Evolutionary conservation across 352 stramenopile species (phyloP), one percentile per base, ranked within the genome.

Genomic region (Bremia lactucae): DNA sequence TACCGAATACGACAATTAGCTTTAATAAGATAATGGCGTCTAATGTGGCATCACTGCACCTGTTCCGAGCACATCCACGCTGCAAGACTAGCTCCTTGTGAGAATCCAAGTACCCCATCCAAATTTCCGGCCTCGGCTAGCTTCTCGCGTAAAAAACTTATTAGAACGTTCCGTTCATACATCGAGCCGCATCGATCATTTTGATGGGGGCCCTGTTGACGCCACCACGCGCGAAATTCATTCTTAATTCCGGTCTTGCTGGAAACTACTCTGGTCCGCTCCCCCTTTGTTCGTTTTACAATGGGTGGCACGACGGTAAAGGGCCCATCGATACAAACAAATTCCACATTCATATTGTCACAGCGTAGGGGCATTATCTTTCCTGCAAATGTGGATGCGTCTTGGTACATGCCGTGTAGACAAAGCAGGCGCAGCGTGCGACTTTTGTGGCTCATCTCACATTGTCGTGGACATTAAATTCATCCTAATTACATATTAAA

Each of bases 351-450:
- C 14, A 42, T 41, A 41, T 56, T 55, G 2, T 49, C 35, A 9
- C 51, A 46, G 15, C 62, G 62, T 33, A 90, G 36, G 21, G 75
- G 73, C 41, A 70, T 67, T 15, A 65, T 91, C 68, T 91, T 91
- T 52, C 46, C 47, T 31, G 55, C 43, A 19, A 91, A 87, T 6
- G 73, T 72, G 21, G 58, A 51, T 39, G 60, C 70, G 38, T 87
- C 80, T 59, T 91, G 78, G 59, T 88, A 91, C 75, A 91, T 91
- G 38, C 78, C 78, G 41, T 91, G 78, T 20, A 91, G 70, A 57
- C 78, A 91, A 35, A 91, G 45, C 40, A 91, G 55, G 15, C 75
- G 72, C 36, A 90, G 55, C 42, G 74, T 76, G 34, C 60, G 56
- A 14, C 37, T 48, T 15, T 34, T 41, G 31, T n/a, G n/a, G n/a